phyloP scores from a whole-genome alignment of 371 early-diverging fungal genomes.

The Conidiobolus incongruus region DNA sequence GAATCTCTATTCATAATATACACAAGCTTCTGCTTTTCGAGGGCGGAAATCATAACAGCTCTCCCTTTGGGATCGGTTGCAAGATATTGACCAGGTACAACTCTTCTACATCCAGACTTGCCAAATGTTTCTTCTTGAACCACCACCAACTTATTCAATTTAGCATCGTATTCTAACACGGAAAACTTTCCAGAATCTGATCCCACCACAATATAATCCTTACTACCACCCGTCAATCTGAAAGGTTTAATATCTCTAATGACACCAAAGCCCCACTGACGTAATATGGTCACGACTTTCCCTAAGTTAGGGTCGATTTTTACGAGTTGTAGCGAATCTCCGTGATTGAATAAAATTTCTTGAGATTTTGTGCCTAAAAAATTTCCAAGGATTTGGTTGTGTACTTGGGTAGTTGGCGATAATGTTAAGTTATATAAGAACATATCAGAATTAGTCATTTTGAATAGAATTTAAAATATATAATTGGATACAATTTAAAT shows the following conservation, averaged over 20 bases:
- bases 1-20: slow-evolving; percentile 89
- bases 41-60: slow-evolving; percentile 83
- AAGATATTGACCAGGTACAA: slow-evolving; percentile 87
- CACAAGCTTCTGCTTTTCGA: slow-evolving; percentile 87
- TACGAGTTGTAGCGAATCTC: slow-evolving; percentile 60
- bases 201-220: slow-evolving; percentile 80
- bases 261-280: slow-evolving; percentile 42
- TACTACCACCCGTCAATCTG: slow-evolving; percentile 47
- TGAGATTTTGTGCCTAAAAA: slow-evolving; percentile 82
- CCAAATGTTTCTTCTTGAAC: slow-evolving; percentile 90
- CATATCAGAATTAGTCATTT: too few relatives aligned
- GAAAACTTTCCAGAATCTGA: slow-evolving; percentile 82
- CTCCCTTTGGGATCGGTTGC: slow-evolving; percentile 92
- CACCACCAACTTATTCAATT: slow-evolving; percentile 45
- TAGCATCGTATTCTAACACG: slow-evolving; percentile 71
- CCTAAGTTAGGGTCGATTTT: slow-evolving; percentile 59
- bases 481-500: too few relatives aligned
- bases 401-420: slow-evolving; percentile 57
- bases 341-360: slow-evolving; percentile 70
- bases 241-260: slow-evolving; percentile 57
- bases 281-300: slow-evolving; percentile 28
- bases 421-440: slow-evolving; percentile 80
- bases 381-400: slow-evolving; percentile 64
- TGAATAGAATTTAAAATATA: too few relatives aligned
- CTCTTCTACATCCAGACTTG: slow-evolving; percentile 76